Evolutionary conservation across 306 rosid species (phyloP).

Genomic region (Dicorynia guianensis): DNA sequence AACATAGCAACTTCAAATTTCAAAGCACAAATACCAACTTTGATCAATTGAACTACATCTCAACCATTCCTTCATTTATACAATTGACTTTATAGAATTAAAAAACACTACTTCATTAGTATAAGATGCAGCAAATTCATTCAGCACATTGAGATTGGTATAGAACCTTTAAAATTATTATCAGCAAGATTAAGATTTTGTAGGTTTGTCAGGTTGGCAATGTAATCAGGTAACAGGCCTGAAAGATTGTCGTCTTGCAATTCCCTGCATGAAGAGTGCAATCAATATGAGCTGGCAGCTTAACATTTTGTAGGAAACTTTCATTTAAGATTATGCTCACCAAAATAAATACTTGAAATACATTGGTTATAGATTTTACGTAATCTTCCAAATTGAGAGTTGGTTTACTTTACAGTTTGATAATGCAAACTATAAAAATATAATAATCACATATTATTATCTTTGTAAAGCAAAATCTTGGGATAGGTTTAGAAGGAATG

Average conservation of each 20-base stretch:
- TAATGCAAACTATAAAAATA: background rate
- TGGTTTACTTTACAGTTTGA: conserved; percentile 27
- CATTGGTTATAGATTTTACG: background rate
- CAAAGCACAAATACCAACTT: conserved; percentile 3
- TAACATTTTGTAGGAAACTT: conserved; percentile 10
- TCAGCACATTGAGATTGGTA: conserved; percentile 57
- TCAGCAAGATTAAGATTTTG: conserved; percentile 82
- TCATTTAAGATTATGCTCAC: background rate
- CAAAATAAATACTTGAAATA: background rate
- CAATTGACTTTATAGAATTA: background rate
- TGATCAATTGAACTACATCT: background rate
- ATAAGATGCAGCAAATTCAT: conserved; percentile 13
- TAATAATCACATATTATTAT: background rate
- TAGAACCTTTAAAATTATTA: conserved; percentile 69
- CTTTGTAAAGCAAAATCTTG: background rate
- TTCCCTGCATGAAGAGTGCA: conserved; percentile 63
- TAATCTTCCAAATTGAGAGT: background rate
- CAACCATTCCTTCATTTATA: background rate
- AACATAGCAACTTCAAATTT: background rate
- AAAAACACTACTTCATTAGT: background rate
- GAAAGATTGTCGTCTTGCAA: conserved; percentile 72
- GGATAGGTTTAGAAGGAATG: background rate
- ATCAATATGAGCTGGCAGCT: conserved; percentile 20
- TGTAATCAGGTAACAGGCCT: conserved; percentile 79
- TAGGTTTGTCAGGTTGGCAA: conserved; percentile 69